Conservation (phyloP, 768 basidiomycete genomes). For the Kwoniella sp. region DNA sequence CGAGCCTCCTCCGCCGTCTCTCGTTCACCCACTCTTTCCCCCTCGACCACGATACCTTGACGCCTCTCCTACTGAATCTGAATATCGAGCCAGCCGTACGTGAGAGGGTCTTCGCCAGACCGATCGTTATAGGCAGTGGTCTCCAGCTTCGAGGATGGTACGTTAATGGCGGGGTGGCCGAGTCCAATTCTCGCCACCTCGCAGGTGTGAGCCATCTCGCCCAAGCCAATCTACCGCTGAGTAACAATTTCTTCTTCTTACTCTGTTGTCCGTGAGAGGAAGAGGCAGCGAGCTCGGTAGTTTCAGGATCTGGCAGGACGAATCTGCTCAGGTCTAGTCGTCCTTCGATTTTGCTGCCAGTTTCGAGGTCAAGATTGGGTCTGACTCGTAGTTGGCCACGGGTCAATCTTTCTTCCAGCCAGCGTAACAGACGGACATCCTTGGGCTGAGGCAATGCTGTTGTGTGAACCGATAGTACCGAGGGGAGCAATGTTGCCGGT, state of each 20-base stretch:
- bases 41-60: slow-evolving; percentile 18
- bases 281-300: neutral
- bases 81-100: neutral
- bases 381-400: slow-evolving; percentile 12
- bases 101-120: slow-evolving; percentile 1
- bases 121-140: slow-evolving; percentile 17
- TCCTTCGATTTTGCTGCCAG: neutral
- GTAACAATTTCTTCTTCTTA: neutral
- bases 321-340: slow-evolving; percentile 25
- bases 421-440: slow-evolving; percentile 52
- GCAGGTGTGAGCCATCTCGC: slow-evolving; percentile 17
- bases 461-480: slow-evolving; percentile 53
- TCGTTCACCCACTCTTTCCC: slow-evolving; percentile 4
- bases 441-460: slow-evolving; percentile 44
- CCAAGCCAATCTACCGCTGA: neutral
- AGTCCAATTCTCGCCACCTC: slow-evolving; percentile 24
- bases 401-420: slow-evolving; percentile 46
- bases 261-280: neutral
- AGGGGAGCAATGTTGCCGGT: neutral
- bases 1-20: neutral
- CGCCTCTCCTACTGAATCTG: slow-evolving; percentile 12
- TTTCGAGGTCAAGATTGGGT: neutral
- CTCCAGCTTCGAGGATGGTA: slow-evolving; percentile 23
- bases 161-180: slow-evolving; percentile 17
- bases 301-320: slow-evolving; percentile 12